Base-by-base conservation (phyloP, 2,329 filamentous ascomycete genomes). In the Fusarium bactridioides region DNA sequence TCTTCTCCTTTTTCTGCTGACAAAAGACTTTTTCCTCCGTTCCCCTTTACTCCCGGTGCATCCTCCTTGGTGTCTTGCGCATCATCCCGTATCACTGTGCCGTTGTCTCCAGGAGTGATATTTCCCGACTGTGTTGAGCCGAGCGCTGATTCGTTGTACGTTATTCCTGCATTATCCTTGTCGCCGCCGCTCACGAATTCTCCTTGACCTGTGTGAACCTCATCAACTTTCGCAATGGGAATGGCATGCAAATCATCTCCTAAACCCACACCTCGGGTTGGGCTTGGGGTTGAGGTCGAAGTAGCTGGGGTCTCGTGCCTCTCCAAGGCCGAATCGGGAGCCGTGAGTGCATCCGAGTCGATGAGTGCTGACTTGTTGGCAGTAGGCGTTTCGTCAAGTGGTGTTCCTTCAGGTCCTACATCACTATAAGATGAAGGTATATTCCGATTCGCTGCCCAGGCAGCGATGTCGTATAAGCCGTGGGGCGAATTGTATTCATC, bases 381-480 rank as follows among this genome's bases (percentile, higher is more conserved):
- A n/a, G 69, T 50, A 33, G 73, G 71, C 7, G 67, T 76, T 62
- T 77, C 73, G 13, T 77, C 73, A 27, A 63, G 50, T 11, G 66
- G 67, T 27, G 69, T 62, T 51, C 73, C 76, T 27, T 77, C 76
- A 35, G 66, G 69, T 43, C 72, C 76, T 33, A 78, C 74, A 35
- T 83, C 82, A 61, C 82, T 83, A 65, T 83, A 83, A 1, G 82
- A 83, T 12, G 82, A 81, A 21, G 80, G 78, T 43, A 83, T 81
- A 60, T 82, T 78, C 57, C 76, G 77, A 44, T 82, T 83, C 21
- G 81, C 79, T 21, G 83, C 81, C 80, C 82, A 83, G 3, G 77
- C 79, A 25, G 82, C 78, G n/a, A 78, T 72, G 47, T 78, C 74
- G n/a, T 78, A 76, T 8, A 72, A 62, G 7, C 74, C 68, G 40